Evolutionary conservation across 345 rosid genomes (phyloP), one percentile per base, ranked within the genome.

Genomic region (thale cress (Arabidopsis thaliana)): DNA sequence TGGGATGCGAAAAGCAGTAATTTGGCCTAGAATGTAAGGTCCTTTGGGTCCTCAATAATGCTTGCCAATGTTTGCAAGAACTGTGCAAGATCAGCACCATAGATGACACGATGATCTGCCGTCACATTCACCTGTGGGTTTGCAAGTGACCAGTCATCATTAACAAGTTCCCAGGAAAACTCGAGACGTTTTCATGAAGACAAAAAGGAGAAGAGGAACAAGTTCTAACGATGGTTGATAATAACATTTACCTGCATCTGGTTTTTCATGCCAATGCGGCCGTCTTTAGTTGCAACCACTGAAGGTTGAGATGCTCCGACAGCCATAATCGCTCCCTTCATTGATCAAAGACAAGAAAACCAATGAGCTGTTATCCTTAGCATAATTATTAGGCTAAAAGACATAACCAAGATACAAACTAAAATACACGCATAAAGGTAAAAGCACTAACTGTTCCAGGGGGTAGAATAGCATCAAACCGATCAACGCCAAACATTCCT

Each of bases 311-410:
- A 92, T 71, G 96, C 88, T 68, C 99, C 98, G 63, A 95, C 94
- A 33, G 99, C 99, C 97, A 95, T 95, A 53, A 95, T 95, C 62
- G 97, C 96, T 73, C 99, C 98, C 98, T 95, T 84, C 80, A 82
- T 58, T 44, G 73, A 73, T 20, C 64, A 65, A 1, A 78, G 34
- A 66, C 22, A 3, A 66, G 50, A 59, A 50, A 59, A 33, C 32
- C 10, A 65, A 24, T 51, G 42, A 65, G 34, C 46, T 34, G 58
- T 72, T 36, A 72, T 25, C 56, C 62, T 65, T 32, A 8, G 24
- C 50, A 37, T 41, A n/a, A 52, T 24, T 6, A 0, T 36, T 24
- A 56, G 14, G 24, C 61, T 12, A 32, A 61, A 23, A 23, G 32
- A 45, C n/a, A 11, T 44, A 30, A 2, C 48, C 32, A 10, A 37